phyloP scores from a whole-genome alignment of 805 yeast genomes.

The Middelhovenomyces tepae region DNA sequence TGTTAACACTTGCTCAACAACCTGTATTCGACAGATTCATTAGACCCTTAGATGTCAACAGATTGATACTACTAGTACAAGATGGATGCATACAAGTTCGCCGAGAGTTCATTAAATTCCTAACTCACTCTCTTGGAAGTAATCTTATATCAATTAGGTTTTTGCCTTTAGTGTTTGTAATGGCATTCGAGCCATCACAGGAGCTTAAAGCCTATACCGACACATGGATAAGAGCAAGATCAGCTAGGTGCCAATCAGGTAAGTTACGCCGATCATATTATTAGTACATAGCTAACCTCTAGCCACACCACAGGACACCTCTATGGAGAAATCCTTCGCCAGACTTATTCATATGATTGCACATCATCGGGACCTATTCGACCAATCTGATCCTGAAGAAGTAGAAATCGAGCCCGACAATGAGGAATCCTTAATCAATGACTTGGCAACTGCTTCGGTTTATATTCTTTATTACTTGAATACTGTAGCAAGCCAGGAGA shows the following conservation, averaged over 20 bases:
- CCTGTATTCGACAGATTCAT: slow-evolving; percentile 46
- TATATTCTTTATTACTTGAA: slow-evolving; percentile 54
- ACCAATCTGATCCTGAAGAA: slow-evolving; percentile 21
- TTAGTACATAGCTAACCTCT: neutral
- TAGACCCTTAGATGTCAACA: slow-evolving; percentile 41
- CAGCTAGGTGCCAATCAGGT: slow-evolving; percentile 20
- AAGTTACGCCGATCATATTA: neutral
- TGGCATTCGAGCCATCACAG: slow-evolving; percentile 65
- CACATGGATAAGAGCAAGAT: slow-evolving; percentile 66
- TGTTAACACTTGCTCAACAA: slow-evolving; percentile 55
- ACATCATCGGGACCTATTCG: slow-evolving; percentile 61
- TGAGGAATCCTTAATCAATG: slow-evolving; percentile 13
- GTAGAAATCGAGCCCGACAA: slow-evolving; percentile 7
- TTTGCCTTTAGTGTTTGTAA: slow-evolving; percentile 57
- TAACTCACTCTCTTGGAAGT: slow-evolving; percentile 44
- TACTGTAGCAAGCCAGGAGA: slow-evolving; percentile 52
- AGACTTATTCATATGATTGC: slow-evolving; percentile 62
- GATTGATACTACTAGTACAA: slow-evolving; percentile 50
- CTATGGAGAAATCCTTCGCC: slow-evolving; percentile 50
- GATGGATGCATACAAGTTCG: slow-evolving; percentile 60
- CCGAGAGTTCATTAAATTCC: slow-evolving; percentile 35
- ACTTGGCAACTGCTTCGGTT: slow-evolving; percentile 38
- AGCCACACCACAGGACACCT: neutral
- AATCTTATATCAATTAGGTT: slow-evolving; percentile 55
- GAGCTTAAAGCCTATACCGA: slow-evolving; percentile 41